Evolutionary conservation across 176 grass and related monocot species (phyloP).

Genomic region (Secale cereale): DNA sequence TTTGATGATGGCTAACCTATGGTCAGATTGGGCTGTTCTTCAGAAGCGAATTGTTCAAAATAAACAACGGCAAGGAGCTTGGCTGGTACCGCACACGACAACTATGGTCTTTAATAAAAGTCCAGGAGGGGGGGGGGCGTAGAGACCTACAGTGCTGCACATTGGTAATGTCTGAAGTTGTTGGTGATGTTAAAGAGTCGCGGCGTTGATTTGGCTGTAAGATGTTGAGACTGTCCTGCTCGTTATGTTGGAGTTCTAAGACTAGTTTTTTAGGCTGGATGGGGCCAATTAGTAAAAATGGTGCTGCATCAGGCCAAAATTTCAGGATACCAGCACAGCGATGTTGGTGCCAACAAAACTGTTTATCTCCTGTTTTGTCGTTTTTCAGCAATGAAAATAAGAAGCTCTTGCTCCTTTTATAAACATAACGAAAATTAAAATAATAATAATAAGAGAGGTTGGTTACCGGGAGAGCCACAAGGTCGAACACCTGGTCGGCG

Average conservation of each 20-base stretch:
- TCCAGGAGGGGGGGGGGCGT: neutral
- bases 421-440: too few relatives aligned
- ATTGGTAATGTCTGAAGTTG: neutral
- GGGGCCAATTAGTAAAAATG: too few relatives aligned
- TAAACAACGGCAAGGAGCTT: neutral
- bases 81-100: neutral
- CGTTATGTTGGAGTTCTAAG: neutral
- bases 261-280: too few relatives aligned
- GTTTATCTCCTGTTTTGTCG: too few relatives aligned
- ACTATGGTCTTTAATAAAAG: neutral
- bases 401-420: too few relatives aligned
- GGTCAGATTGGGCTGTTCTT: neutral
- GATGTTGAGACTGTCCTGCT: neutral
- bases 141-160: neutral
- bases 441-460: too few relatives aligned
- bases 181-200: neutral
- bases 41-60: neutral
- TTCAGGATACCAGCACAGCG: too few relatives aligned
- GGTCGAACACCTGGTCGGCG: slow-evolving; percentile 74
- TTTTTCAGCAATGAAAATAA: too few relatives aligned
- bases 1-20: neutral
- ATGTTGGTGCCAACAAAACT: too few relatives aligned
- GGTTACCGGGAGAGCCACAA: slow-evolving; percentile 79
- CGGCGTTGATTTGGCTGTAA: neutral
- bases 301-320: too few relatives aligned